These are phyloP conservation scores for Solanum boliviense DNA, from an alignment of 257 asterid species.

Conservation along the genomic window DNA sequence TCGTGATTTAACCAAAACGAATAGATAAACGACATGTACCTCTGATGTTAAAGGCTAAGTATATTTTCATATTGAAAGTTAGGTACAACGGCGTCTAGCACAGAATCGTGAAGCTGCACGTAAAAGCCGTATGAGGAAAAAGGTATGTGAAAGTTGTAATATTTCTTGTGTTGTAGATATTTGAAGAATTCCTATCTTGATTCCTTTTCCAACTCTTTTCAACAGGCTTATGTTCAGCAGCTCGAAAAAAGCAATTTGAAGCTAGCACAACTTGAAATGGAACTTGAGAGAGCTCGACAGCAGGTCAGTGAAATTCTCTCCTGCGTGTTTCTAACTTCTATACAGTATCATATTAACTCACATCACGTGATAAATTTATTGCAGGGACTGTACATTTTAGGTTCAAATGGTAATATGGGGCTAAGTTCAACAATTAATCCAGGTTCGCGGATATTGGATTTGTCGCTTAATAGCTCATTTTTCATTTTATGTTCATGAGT, in stretches of 20 bases:
- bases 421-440: slow-evolving; percentile 37
- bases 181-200: background rate
- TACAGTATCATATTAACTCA: background rate
- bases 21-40: background rate
- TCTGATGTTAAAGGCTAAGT: background rate
- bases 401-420: slow-evolving; percentile 41
- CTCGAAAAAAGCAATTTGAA: slow-evolving; percentile 76
- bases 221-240: slow-evolving; percentile 84
- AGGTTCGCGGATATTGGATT: slow-evolving; percentile 22
- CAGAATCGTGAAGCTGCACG: slow-evolving; percentile 96
- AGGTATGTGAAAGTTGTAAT: slow-evolving; percentile 32
- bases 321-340: background rate
- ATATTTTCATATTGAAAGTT: slow-evolving; percentile 1
- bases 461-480: background rate
- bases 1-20: background rate
- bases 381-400: slow-evolving; percentile 55
- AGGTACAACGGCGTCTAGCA: slow-evolving; percentile 79
- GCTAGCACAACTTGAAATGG: slow-evolving; percentile 77
- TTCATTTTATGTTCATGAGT: background rate
- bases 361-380: background rate
- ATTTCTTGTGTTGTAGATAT: background rate
- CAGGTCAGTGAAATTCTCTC: slow-evolving; percentile 26
- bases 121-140: slow-evolving; percentile 79
- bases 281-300: slow-evolving; percentile 72
- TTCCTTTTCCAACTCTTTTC: background rate